Conservation (phyloP, 805 yeast species). For the Saccharomycopsis vini region DNA sequence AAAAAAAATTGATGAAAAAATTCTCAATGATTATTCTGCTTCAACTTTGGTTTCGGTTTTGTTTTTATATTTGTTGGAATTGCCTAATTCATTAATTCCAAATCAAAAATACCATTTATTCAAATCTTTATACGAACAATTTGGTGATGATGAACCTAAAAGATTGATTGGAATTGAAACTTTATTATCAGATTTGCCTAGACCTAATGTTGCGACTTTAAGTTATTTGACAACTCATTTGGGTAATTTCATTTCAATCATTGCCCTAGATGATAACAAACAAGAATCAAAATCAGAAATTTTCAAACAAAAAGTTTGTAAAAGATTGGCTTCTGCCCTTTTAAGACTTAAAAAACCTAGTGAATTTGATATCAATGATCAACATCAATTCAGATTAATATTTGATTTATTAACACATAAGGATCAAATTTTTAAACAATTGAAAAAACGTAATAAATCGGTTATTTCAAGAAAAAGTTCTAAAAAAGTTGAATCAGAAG, state of each 20-base stretch:
- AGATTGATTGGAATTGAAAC: constrained; percentile 59
- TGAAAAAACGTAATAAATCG: constrained; percentile 38
- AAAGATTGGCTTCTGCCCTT: constrained; percentile 57
- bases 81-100: constrained; percentile 71
- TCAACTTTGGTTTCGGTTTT: constrained; percentile 58
- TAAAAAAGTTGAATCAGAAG: constrained; percentile 1
- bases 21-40: constrained; percentile 37
- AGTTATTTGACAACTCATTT: constrained; percentile 76
- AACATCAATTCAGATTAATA: constrained; percentile 49
- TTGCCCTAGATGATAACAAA: constrained; percentile 37
- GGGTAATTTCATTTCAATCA: constrained; percentile 47
- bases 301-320: constrained; percentile 42
- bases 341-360: constrained; percentile 43
- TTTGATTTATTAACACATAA: constrained; percentile 53
- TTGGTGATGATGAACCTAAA: constrained; percentile 28
- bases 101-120: constrained; percentile 56
- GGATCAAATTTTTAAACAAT: constrained; percentile 55
- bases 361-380: constrained; percentile 43
- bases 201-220: constrained; percentile 66
- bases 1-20: constrained; percentile 22
- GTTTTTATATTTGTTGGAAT: constrained; percentile 65
- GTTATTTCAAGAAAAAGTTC: constrained; percentile 14
- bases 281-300: constrained; percentile 27
- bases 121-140: constrained; percentile 53
- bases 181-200: constrained; percentile 56